Base-by-base conservation (phyloP, 805 yeast species). In the Candida tibetensis region DNA sequence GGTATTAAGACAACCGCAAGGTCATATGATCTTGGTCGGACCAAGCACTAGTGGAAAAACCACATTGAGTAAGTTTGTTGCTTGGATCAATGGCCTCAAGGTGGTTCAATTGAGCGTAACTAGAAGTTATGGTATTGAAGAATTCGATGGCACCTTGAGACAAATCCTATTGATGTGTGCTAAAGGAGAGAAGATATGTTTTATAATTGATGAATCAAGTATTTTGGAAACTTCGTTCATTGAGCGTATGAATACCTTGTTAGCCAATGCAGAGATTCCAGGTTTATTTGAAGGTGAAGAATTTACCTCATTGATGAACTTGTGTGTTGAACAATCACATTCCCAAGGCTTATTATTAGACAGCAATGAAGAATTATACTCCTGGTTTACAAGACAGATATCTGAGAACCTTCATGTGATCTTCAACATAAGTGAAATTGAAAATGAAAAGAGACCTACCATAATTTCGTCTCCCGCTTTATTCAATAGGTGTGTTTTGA, bases 261-360 rank as follows among this genome's bases (percentile, higher is more conserved):
- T 91, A 27, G 96, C 97, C 0, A 91, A 91, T 58, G 85, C 95
- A 0, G 97, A 91, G 52, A 73, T 89, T 27, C 96, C 96, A 1
- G 96, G 95, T 3, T 63, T 91, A 10, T 91, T 87, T 57, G 85
- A 77, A 39, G 89, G 81, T 0, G 95, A 86, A 7, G 90, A 85
- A 6, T 72, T 66, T 35, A 62, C 62, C 0, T 41, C 66, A 2
- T 61, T 90, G 39, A 64, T 85, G 66, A 58, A 58, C 1, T 48
- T 73, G 1, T 80, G 95, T 41, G 59, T 69, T 8, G 80, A 78
- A 10, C 79, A 74, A 33, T 71, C 85, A 0, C 71, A 72, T 27
- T 55, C 73, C 3, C 78, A 75, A 32, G 95, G 95, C 0, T 52
- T 81, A 3, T 55, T 79, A 14, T 60, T 86, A 15, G 91, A 82